These are phyloP conservation scores for Physcomitrellopsis africana DNA, from an alignment of 225 moss, liverwort and hornwort species.

Conservation along the genomic window DNA sequence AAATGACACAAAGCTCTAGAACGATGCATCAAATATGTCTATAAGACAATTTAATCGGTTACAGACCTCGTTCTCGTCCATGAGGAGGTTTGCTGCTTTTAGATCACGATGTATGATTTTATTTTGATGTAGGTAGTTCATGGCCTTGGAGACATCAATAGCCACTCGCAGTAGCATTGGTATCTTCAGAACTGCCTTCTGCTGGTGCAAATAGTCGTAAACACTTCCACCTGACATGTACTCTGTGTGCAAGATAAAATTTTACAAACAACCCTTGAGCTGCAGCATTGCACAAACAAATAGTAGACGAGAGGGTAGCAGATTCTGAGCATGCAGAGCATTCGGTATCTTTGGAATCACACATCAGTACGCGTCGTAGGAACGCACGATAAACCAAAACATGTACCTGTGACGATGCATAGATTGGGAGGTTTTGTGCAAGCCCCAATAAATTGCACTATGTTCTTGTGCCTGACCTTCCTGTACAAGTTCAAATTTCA, in stretches of 20 bases:
- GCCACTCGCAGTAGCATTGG: constrained; percentile 84
- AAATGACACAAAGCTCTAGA: constrained; percentile 7
- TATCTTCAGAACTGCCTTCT: constrained; percentile 78
- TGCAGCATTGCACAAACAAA: constrained; percentile 15
- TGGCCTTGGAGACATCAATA: constrained; percentile 89
- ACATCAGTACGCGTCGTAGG: constrained; percentile 2
- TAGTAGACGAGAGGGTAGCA: neutral
- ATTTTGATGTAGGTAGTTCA: constrained; percentile 98
- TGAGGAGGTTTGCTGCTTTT: constrained; percentile 90
- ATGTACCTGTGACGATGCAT: constrained; percentile 90
- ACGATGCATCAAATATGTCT: neutral
- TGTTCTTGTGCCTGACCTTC: constrained; percentile 98
- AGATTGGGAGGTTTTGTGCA: constrained; percentile 90
- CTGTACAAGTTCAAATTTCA: constrained; percentile 41
- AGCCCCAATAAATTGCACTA: constrained; percentile 98
- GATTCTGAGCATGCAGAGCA: neutral
- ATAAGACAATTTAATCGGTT: neutral
- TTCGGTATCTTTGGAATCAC: neutral
- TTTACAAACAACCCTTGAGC: constrained; percentile 14
- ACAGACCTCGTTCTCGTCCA: constrained; percentile 95
- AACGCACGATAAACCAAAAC: neutral
- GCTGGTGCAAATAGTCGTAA: constrained; percentile 89
- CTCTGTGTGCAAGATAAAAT: constrained; percentile 49
- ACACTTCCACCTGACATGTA: constrained; percentile 98
- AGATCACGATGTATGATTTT: constrained; percentile 94